Percentiles rank a stretch among this genome's conserved stretches.
Conservation (phyloP, 208 protist species). For the Crithidia thermophila region DNA sequence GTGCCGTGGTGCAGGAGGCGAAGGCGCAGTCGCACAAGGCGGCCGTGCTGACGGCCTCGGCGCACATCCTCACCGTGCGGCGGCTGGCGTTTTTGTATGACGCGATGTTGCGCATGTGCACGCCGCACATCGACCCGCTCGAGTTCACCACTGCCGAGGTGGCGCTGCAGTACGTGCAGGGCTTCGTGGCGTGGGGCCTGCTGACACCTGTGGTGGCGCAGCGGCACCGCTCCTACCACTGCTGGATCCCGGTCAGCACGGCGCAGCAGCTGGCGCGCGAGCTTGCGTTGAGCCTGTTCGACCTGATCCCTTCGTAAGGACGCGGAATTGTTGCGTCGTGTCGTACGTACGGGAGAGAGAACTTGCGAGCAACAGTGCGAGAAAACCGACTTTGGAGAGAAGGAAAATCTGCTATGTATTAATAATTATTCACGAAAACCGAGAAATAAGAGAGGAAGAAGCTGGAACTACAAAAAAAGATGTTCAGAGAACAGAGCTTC, state of each 20-base stretch:
- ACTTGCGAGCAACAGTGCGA: too few species aligned
- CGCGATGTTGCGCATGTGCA: slow-evolving; percentile 66
- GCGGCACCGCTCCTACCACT: slow-evolving; percentile 55
- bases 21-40: slow-evolving; percentile 76
- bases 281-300: slow-evolving; percentile 69
- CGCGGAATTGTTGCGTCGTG: too few species aligned
- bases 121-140: slow-evolving; percentile 63
- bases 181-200: slow-evolving; percentile 77
- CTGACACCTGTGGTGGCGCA: slow-evolving; percentile 47
- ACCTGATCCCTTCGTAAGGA: slow-evolving; percentile 70
- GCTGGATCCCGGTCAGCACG: slow-evolving; percentile 80
- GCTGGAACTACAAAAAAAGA: too few species aligned
- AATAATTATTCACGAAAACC: too few species aligned
- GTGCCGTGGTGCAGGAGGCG: slow-evolving; percentile 8
- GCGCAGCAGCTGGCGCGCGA: slow-evolving; percentile 61
- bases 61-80: slow-evolving; percentile 51
- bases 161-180: slow-evolving; percentile 65
- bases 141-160: slow-evolving; percentile 66
- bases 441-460: too few species aligned
- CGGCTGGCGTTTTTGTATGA: slow-evolving; percentile 69
- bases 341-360: too few species aligned
- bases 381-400: too few species aligned
- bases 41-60: slow-evolving; percentile 62
- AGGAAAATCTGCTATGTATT: too few species aligned
- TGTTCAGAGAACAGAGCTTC: too few species aligned